A percentile compares a stretch with the other conserved stretches of the same genome.
Conservation (phyloP, 2,329 filamentous ascomycete genomes). For the Ophiosphaerella korrae region DNA sequence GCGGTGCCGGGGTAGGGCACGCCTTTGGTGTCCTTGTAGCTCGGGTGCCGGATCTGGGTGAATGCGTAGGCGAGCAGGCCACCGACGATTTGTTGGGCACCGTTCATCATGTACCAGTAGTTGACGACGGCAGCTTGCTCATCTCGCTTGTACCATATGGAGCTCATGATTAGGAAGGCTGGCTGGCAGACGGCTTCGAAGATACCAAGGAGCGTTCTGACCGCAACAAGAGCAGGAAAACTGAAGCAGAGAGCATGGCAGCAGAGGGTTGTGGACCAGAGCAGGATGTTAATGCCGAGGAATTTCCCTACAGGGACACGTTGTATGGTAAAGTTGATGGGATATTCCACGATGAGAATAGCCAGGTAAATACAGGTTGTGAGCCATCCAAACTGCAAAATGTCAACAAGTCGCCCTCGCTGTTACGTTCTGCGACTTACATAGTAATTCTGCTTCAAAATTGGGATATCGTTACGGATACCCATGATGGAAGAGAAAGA, state of each 20-base stretch:
- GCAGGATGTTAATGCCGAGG: conserved; percentile 65
- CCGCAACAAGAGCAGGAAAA: conserved; percentile 64
- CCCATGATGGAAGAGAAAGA: conserved; percentile 69
- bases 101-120: conserved; percentile 79
- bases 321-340: conserved; percentile 68
- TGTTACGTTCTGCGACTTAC: conserved; percentile 18
- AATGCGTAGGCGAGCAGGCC: conserved; percentile 66
- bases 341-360: conserved; percentile 73
- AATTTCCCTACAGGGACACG: conserved; percentile 72
- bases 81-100: conserved; percentile 72
- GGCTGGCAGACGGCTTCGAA: conserved; percentile 75
- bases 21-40: conserved; percentile 1
- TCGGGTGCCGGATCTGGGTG: conserved; percentile 29
- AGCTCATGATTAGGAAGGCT: conserved; percentile 68
- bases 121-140: conserved; percentile 71
- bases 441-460: conserved; percentile 31
- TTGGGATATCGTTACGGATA: conserved; percentile 51
- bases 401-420: conserved; percentile 7
- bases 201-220: conserved; percentile 70
- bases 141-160: conserved; percentile 73
- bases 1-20: conserved; percentile 40
- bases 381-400: conserved; percentile 68
- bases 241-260: conserved; percentile 65
- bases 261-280: conserved; percentile 67
- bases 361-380: conserved; percentile 77